Evolutionary conservation across 495 filamentous ascomycete species (phyloP).

Genomic region (Aspergillus kassunensis): DNA sequence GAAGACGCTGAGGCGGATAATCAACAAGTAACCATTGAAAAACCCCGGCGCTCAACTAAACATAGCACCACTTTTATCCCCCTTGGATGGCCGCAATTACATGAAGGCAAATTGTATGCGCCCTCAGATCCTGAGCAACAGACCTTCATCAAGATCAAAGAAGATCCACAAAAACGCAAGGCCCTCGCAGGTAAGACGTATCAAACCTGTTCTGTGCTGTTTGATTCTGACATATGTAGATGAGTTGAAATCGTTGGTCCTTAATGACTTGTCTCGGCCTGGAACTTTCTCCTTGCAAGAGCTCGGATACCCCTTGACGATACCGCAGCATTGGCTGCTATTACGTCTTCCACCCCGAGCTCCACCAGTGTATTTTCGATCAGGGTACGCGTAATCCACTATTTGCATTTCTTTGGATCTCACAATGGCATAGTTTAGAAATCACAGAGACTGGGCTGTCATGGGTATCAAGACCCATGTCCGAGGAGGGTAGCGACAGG

Average conservation of each 20-base stretch:
- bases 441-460: conserved; percentile 50
- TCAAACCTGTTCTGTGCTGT: conserved; percentile 1
- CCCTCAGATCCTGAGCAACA: conserved; percentile 68
- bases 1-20: too few species aligned
- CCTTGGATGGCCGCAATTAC: conserved; percentile 50
- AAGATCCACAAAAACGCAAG: conserved; percentile 44
- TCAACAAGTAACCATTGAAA: too few species aligned
- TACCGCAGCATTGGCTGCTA: conserved; percentile 55
- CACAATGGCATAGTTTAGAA: conserved; percentile 42
- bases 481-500: conserved; percentile 31
- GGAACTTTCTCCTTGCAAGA: conserved; percentile 31
- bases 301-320: conserved; percentile 46
- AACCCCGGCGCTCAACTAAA: too few species aligned
- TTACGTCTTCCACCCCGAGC: conserved; percentile 55
- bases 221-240: conserved; percentile 30
- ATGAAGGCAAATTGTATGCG: conserved; percentile 50
- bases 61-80: conserved; percentile 58
- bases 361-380: conserved; percentile 55
- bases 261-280: conserved; percentile 26
- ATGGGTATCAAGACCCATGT: conserved; percentile 45
- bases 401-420: neutral
- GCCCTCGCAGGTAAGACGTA: conserved; percentile 47
- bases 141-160: conserved; percentile 55
- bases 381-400: conserved; percentile 46
- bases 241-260: conserved; percentile 49